Percentiles rank a stretch among this genome's conserved stretches.
phyloP scores from a whole-genome alignment of 306 rosid genomes.

The Delonix regia region DNA sequence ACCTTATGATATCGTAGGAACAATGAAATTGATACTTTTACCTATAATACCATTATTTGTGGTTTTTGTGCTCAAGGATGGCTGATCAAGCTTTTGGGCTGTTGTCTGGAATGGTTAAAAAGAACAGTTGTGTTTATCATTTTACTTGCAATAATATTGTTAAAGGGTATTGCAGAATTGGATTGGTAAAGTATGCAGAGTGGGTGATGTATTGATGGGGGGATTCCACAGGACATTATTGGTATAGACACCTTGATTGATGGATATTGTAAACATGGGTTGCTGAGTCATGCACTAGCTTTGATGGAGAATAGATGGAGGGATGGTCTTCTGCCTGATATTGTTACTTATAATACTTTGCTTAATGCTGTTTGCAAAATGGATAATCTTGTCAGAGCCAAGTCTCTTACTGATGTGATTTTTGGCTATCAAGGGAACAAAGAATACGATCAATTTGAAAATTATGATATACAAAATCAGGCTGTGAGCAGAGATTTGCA shows the following conservation, averaged over 20 bases:
- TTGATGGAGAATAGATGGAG: slow-evolving; percentile 54
- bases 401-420: slow-evolving; percentile 53
- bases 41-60: slow-evolving; percentile 73
- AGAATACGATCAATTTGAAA: slow-evolving; percentile 33
- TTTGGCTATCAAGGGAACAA: slow-evolving; percentile 38
- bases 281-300: slow-evolving; percentile 50
- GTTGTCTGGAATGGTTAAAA: slow-evolving; percentile 76
- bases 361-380: slow-evolving; percentile 62
- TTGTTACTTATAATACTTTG: slow-evolving; percentile 69
- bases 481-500: slow-evolving; percentile 37
- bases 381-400: slow-evolving; percentile 57
- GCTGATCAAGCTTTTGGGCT: slow-evolving; percentile 66
- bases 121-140: slow-evolving; percentile 52
- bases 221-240: slow-evolving; percentile 49
- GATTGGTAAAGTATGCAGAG: slow-evolving; percentile 62
- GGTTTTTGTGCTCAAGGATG: slow-evolving; percentile 65
- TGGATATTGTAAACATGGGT: slow-evolving; percentile 71
- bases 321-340: slow-evolving; percentile 50
- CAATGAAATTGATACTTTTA: slow-evolving; percentile 56
- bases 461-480: slow-evolving; percentile 25
- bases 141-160: slow-evolving; percentile 63
- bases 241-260: slow-evolving; percentile 65
- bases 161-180: slow-evolving; percentile 68
- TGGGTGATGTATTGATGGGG: slow-evolving; percentile 59
- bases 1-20: slow-evolving; percentile 53